Evolutionary conservation across 306 rosid species (phyloP).

Genomic region (Glycine tomentella): DNA sequence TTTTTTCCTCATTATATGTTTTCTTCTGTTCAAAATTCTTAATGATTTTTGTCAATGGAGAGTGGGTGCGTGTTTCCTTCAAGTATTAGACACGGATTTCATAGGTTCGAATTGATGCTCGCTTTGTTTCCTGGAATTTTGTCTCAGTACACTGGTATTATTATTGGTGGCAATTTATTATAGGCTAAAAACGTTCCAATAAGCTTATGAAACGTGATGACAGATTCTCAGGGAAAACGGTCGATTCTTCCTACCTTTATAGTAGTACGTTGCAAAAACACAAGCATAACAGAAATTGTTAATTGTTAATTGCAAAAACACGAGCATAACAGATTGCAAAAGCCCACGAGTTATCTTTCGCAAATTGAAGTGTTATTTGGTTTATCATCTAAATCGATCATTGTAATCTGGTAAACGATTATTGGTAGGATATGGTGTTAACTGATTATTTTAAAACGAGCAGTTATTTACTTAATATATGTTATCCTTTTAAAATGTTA

Average conservation of each 20-base stretch:
- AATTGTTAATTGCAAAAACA: too few relatives aligned
- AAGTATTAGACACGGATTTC: conserved; percentile 42
- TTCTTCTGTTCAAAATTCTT: conserved; percentile 27
- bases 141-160: conserved; percentile 18
- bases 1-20: neutral
- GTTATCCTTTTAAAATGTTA: too few relatives aligned
- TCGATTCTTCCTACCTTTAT: neutral
- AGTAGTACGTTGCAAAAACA: too few relatives aligned
- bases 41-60: conserved; percentile 52
- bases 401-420: too few relatives aligned
- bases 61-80: conserved; percentile 39
- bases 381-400: too few relatives aligned
- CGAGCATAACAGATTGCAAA: too few relatives aligned
- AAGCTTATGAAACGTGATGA: neutral
- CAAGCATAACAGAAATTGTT: too few relatives aligned
- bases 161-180: conserved; percentile 33
- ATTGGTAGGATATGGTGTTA: too few relatives aligned
- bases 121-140: conserved; percentile 48
- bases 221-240: neutral
- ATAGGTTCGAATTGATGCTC: conserved; percentile 29
- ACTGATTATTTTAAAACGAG: too few relatives aligned
- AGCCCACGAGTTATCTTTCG: too few relatives aligned
- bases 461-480: too few relatives aligned
- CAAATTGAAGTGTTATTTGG: too few relatives aligned
- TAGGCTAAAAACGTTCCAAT: neutral